A percentile compares a stretch with the other conserved stretches of the same genome.
Conservation (phyloP, 805 yeast species). For the Starmerella khaoyaiensis region DNA sequence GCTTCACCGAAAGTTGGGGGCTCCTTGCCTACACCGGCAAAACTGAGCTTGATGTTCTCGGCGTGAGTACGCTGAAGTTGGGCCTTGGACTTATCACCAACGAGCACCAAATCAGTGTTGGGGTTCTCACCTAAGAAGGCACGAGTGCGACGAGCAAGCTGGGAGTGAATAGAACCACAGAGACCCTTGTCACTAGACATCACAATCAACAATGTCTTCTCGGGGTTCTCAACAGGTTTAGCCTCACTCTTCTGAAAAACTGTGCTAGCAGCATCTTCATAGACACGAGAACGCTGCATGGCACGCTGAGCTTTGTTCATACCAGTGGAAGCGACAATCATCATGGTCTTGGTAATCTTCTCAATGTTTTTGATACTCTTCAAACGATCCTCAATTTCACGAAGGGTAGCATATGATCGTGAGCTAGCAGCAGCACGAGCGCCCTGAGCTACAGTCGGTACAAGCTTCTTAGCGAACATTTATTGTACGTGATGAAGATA, state of each 20-base stretch:
- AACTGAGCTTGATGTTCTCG: conserved; percentile 53
- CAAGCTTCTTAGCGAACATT: conserved; percentile 18
- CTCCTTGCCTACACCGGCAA: conserved; percentile 91
- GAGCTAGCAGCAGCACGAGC: conserved; percentile 6
- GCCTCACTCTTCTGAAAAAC: conserved; percentile 77
- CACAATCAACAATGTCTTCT: conserved; percentile 69
- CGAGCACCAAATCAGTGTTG: conserved; percentile 63
- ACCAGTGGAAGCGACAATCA: conserved; percentile 96
- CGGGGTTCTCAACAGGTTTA: conserved; percentile 37
- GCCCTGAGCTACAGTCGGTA: conserved; percentile 9
- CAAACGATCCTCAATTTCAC: conserved; percentile 96
- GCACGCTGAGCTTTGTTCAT: conserved; percentile 91
- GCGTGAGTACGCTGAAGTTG: conserved; percentile 78
- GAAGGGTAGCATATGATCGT: conserved; percentile 81
- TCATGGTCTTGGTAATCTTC: conserved; percentile 99
- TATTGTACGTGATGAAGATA: neutral
- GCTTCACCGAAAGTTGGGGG: conserved; percentile 91
- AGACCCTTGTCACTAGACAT: conserved; percentile 95
- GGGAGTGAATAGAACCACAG: conserved; percentile 97
- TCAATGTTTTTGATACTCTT: conserved; percentile 98
- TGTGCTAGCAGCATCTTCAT: conserved; percentile 65
- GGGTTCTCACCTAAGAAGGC: conserved; percentile 46
- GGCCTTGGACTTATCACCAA: conserved; percentile 89
- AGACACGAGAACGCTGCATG: conserved; percentile 74
- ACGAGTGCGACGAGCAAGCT: conserved; percentile 81